Evolutionary conservation across 2,329 filamentous ascomycete species (phyloP), one percentile per base, ranked within the genome.

Genomic region (Teratosphaeriaceae sp.): DNA sequence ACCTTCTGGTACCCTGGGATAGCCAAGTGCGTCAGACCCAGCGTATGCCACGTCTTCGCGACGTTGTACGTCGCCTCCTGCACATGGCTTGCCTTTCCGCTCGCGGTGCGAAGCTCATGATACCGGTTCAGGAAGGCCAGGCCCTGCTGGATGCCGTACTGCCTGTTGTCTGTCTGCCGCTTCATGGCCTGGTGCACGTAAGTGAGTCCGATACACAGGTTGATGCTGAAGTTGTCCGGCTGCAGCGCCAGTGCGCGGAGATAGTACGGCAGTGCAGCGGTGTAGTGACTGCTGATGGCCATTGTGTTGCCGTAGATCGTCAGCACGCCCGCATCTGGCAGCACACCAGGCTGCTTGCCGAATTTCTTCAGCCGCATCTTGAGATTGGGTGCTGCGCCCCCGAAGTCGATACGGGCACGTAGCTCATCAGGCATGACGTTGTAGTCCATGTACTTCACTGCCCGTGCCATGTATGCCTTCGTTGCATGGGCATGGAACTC

Each of bases 111-210:
- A 20, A 78, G 60, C 2, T 79, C 72, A 52, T 85, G 82, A 65
- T 94, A 94, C 26, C 79, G 71, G 44, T 82, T 78, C 44, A 97
- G 66, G 56, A 95, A 96, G 0, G 82, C 73, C 39, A 96, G 75
- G 0, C 88, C 92, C 62, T 97, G 89, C 50, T 87, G 74, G 31
- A 96, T 80, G 30, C 88, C 78, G 58, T 86, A 90, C 60, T 97
- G 90, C 1, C 92, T 74, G 60, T 97, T 97, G 37, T 90, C 87
- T 0, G 84, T 82, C 63, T 94, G 87, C 2, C 90, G 78, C 63
- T 97, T 96, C 58, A 96, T 76, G 0, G 85, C 83, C 61, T 92
- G 85, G 62, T 96, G 87, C 29, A 96, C 78, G 62, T 95, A 97
- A 22, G 83, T 82, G 11, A 92, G 75, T 0, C 83, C 88, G 19